Conservation (phyloP, 73 alveolate species). For the Stentor roeselii region DNA sequence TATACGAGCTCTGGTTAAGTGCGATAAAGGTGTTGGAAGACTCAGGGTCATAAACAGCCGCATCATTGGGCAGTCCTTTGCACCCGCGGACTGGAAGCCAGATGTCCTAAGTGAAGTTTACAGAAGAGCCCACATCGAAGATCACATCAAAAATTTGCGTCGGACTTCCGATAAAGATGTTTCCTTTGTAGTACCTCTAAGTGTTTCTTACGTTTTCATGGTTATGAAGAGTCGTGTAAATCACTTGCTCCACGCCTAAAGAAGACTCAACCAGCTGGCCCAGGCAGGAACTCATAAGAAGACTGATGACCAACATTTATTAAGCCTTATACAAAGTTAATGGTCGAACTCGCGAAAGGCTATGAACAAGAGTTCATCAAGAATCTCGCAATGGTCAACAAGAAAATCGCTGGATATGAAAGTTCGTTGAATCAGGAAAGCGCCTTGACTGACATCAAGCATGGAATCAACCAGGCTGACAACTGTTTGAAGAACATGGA, state of each 20-base stretch:
- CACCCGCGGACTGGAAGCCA: slow-evolving; percentile 6
- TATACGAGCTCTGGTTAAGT: background rate
- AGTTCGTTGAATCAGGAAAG: background rate
- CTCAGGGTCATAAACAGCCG: background rate
- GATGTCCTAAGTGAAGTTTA: background rate
- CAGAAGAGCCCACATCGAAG: slow-evolving; percentile 18
- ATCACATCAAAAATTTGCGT: background rate
- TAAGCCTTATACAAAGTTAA: background rate
- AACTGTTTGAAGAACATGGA: slow-evolving; percentile 6
- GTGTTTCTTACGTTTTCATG: background rate
- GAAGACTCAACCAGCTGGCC: background rate
- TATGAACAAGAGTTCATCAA: slow-evolving; percentile 17
- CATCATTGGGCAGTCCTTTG: background rate
- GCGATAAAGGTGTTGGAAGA: background rate
- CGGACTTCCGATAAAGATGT: background rate
- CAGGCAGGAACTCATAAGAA: background rate
- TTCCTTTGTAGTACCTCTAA: slow-evolving; percentile 14
- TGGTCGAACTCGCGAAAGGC: slow-evolving; percentile 25
- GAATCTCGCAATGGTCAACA: background rate
- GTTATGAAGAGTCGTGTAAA: background rate
- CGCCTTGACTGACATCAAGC: background rate
- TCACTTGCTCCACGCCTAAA: background rate
- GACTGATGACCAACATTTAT: background rate
- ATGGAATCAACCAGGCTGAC: background rate
- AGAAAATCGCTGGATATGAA: background rate